These are phyloP conservation scores for Wickerhamomyces alni DNA, from an alignment of 805 yeast genomes.

Conservation along the genomic window DNA sequence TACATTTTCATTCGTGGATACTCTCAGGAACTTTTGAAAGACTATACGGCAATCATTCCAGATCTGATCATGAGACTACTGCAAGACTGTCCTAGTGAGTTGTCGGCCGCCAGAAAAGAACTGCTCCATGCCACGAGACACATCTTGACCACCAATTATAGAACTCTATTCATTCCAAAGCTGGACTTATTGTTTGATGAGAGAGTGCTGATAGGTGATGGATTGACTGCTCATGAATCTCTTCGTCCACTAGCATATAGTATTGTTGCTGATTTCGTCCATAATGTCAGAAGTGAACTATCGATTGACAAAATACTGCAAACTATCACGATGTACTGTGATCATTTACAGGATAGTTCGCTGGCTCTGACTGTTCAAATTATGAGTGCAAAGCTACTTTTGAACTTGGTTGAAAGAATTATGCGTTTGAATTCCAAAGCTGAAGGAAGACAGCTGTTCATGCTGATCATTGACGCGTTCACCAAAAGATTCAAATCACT, in stretches of 20 bases:
- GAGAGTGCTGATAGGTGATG: constrained; percentile 83
- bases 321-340: constrained; percentile 78
- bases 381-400: constrained; percentile 87
- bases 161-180: constrained; percentile 77
- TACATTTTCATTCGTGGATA: constrained; percentile 85
- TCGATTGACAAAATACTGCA: constrained; percentile 81
- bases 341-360: constrained; percentile 71
- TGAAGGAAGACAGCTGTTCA: constrained; percentile 70
- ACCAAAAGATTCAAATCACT: constrained; percentile 74
- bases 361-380: constrained; percentile 88
- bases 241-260: constrained; percentile 90
- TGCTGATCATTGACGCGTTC: constrained; percentile 83
- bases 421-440: constrained; percentile 73
- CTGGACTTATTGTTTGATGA: constrained; percentile 84
- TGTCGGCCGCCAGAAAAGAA: constrained; percentile 88
- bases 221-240: constrained; percentile 85
- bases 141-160: constrained; percentile 84
- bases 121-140: constrained; percentile 91
- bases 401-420: constrained; percentile 85
- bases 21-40: constrained; percentile 55
- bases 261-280: constrained; percentile 93
- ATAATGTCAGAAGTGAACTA: constrained; percentile 80
- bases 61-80: constrained; percentile 78
- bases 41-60: constrained; percentile 64
- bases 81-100: constrained; percentile 93